These are phyloP conservation scores for Plasmodium gonderi DNA, from an alignment of 169 alveolate genomes.

Conservation along the genomic window DNA sequence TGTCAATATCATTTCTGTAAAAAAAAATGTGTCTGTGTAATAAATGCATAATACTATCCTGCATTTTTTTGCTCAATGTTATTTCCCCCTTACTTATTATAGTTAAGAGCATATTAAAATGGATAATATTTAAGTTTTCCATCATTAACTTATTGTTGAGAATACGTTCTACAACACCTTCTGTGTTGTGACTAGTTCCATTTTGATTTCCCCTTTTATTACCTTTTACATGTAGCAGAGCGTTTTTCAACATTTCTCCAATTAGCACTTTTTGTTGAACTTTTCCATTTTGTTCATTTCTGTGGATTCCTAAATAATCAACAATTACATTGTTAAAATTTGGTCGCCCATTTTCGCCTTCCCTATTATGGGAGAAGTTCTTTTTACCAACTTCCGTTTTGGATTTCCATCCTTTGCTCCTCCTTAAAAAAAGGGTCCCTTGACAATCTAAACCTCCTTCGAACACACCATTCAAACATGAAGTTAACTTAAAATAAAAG, in stretches of 20 bases:
- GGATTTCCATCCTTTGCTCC: neutral
- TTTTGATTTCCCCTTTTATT: neutral
- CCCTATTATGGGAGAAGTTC: neutral
- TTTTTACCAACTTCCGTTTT: neutral
- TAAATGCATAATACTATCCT: conserved; percentile 14
- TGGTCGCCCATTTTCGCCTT: neutral
- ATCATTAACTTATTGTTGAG: conserved; percentile 6
- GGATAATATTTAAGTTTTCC: conserved; percentile 32
- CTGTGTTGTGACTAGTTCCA: neutral
- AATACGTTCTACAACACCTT: conserved; percentile 23
- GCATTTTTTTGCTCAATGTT: conserved; percentile 33
- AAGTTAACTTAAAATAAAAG: neutral
- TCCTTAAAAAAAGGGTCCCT: conserved; percentile 1
- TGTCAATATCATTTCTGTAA: conserved; percentile 9
- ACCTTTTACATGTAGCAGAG: conserved; percentile 3
- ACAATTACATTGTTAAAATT: neutral
- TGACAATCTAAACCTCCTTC: neutral
- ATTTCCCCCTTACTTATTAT: conserved; percentile 33
- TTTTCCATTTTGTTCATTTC: neutral
- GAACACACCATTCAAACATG: neutral
- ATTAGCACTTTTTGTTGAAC: neutral
- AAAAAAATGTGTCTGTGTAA: conserved; percentile 21
- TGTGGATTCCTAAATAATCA: neutral
- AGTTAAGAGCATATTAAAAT: conserved; percentile 60
- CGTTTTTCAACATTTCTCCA: conserved; percentile 8